phyloP scores from a whole-genome alignment of 1,139 yeast genomes.

The Pichia terricola region DNA sequence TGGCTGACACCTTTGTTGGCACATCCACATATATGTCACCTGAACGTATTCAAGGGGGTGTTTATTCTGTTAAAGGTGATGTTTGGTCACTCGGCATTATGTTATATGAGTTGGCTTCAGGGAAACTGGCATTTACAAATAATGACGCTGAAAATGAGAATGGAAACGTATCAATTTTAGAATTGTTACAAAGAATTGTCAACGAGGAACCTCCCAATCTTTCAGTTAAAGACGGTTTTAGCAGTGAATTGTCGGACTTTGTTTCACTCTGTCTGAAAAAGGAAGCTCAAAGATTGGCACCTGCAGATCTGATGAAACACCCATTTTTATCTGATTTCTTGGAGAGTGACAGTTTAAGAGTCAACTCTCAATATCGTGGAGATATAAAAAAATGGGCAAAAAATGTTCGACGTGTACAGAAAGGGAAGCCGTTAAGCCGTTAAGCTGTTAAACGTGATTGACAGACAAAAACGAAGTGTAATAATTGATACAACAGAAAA shows the following conservation, averaged over 20 bases:
- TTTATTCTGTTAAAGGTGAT: conserved; percentile 86
- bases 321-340: conserved; percentile 22
- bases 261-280: conserved; percentile 60
- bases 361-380: conserved; percentile 17
- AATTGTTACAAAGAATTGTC: conserved; percentile 81
- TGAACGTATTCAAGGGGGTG: conserved; percentile 90
- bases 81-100: conserved; percentile 94
- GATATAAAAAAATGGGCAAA: conserved; percentile 26
- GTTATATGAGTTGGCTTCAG: conserved; percentile 81
- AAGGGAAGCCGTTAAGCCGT: conserved; percentile 18
- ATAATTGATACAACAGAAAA: background rate
- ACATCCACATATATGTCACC: conserved; percentile 98
- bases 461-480: too few species aligned
- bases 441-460: too few species aligned
- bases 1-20: conserved; percentile 96
- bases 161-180: conserved; percentile 63
- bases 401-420: conserved; percentile 26
- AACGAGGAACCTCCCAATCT: conserved; percentile 84
- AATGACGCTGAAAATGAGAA: conserved; percentile 17
- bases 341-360: conserved; percentile 17
- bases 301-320: conserved; percentile 24
- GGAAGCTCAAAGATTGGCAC: conserved; percentile 47
- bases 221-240: conserved; percentile 28
- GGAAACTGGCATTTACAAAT: conserved; percentile 53
- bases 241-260: conserved; percentile 46